Base-by-base conservation (phyloP, 306 rosid species). In the Fagus crenata region DNA sequence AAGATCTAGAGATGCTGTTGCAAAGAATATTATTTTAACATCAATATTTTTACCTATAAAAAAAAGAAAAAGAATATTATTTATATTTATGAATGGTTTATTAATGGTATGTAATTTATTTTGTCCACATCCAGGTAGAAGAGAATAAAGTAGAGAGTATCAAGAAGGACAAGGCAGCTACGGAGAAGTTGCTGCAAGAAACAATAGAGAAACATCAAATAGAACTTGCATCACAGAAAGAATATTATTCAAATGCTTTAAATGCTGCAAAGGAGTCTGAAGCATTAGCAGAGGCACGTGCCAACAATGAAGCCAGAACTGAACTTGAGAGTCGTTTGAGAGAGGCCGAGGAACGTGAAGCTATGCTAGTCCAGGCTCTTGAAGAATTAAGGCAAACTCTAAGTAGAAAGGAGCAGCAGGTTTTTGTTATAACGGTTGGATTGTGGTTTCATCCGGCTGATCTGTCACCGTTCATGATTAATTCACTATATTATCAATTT, bases 331-430 rank as follows among this genome's bases (percentile, higher is more conserved):
- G 86, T 81, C 92, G 90, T 70, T 84, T 93, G 75, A 89, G 93
- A 72, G 99, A 93, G 83, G 89, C 93, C 0, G 93, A 89, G 86
- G 98, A 92, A 72, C 99, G 98, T 41, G 98, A 96, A 82, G 84
- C 96, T 72, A 91, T 96, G 98, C 90, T 96, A 63, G 94, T 96
- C 77, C 98, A 93, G 90, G 84, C 96, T 55, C 97, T 96, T 60
- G 98, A 96, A 82, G 99, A 92, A 80, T 87, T 96, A 84, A 85
- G 98, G 83, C 97, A 91, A 83, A 96, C 98, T 71, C 81, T 96
- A 84, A 96, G 89, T 84, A 93, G 97, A 83, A 90, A 83, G 86
- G 99, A 96, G 72, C 98, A 96, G 73, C 99, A 96, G 99, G 99
- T 96, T 76, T 79, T 85, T 72, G 2, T 80, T 77, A 59, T 75